Evolutionary conservation across 441 rosid genomes (phyloP).

Genomic region (Populus hybrid): DNA sequence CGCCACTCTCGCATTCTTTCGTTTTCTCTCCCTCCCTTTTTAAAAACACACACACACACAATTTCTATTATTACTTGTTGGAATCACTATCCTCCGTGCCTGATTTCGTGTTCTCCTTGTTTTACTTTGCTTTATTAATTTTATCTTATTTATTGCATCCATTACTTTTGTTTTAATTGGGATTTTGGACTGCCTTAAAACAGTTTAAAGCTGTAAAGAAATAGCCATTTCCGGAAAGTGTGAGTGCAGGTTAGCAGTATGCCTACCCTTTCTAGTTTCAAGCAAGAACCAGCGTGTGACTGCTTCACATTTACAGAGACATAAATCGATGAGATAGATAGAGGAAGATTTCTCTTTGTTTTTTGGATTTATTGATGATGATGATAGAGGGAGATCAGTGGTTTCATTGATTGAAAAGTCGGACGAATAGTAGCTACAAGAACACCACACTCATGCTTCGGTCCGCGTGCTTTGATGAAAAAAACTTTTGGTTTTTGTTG

Average conservation of each 20-base stretch:
- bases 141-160: not conserved
- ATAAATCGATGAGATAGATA: slow-evolving; percentile 16
- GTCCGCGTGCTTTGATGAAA: slow-evolving; percentile 53
- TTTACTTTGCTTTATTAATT: slow-evolving; percentile 36
- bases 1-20: slow-evolving; percentile 43
- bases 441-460: slow-evolving; percentile 31
- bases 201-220: slow-evolving; percentile 88
- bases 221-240: slow-evolving; percentile 65
- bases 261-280: slow-evolving; percentile 58
- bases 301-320: slow-evolving; percentile 7
- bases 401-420: slow-evolving; percentile 60
- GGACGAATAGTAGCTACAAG: slow-evolving; percentile 10
- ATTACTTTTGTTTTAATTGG: not conserved
- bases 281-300: slow-evolving; percentile 25
- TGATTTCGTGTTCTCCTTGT: slow-evolving; percentile 67
- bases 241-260: slow-evolving; percentile 68
- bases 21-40: slow-evolving; percentile 21
- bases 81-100: slow-evolving; percentile 3
- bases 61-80: not conserved
- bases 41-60: not conserved
- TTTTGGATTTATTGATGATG: slow-evolving; percentile 28
- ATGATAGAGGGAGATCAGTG: slow-evolving; percentile 30
- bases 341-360: slow-evolving; percentile 14
- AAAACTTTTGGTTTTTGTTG: slow-evolving; percentile 34
- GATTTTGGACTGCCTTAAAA: slow-evolving; percentile 2